Evolutionary conservation across 1,284 basidiomycete species (phyloP).

Genomic region (Wallemia hederae): DNA sequence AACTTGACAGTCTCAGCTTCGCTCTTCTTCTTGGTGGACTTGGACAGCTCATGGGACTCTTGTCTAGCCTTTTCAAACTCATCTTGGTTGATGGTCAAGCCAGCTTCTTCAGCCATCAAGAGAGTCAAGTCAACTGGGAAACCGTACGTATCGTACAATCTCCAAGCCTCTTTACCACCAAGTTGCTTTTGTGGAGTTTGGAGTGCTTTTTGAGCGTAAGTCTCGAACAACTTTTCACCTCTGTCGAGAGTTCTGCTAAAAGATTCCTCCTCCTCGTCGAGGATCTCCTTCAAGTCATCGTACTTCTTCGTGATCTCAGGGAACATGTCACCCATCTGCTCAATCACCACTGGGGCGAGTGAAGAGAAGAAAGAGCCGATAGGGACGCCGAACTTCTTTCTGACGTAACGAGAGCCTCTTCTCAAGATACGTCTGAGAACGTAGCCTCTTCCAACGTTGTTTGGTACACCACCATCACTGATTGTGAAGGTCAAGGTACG

Average conservation of each 20-base stretch:
- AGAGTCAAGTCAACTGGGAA: slow-evolving; percentile 92
- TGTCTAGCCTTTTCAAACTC: slow-evolving; percentile 77
- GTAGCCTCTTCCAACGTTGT: slow-evolving; percentile 86
- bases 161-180: slow-evolving; percentile 79
- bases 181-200: slow-evolving; percentile 37
- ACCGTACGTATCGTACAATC: slow-evolving; percentile 90
- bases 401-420: slow-evolving; percentile 71
- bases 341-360: slow-evolving; percentile 60
- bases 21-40: slow-evolving; percentile 37
- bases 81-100: slow-evolving; percentile 51
- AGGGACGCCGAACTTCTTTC: slow-evolving; percentile 77
- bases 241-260: slow-evolving; percentile 88
- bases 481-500: slow-evolving; percentile 84
- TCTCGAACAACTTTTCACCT: slow-evolving; percentile 85
- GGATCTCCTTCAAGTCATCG: slow-evolving; percentile 70
- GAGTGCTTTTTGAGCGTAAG: slow-evolving; percentile 45
- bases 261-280: slow-evolving; percentile 90
- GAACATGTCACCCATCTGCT: slow-evolving; percentile 67
- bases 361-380: slow-evolving; percentile 91
- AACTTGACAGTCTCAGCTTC: slow-evolving; percentile 46
- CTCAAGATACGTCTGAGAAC: slow-evolving; percentile 75
- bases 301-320: slow-evolving; percentile 69
- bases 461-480: slow-evolving; percentile 82
- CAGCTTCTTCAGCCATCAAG: slow-evolving; percentile 88
- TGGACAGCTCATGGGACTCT: slow-evolving; percentile 69